Base-by-base conservation (phyloP, 2,329 filamentous ascomycete species). In the Pseudocercospora crystallina region DNA sequence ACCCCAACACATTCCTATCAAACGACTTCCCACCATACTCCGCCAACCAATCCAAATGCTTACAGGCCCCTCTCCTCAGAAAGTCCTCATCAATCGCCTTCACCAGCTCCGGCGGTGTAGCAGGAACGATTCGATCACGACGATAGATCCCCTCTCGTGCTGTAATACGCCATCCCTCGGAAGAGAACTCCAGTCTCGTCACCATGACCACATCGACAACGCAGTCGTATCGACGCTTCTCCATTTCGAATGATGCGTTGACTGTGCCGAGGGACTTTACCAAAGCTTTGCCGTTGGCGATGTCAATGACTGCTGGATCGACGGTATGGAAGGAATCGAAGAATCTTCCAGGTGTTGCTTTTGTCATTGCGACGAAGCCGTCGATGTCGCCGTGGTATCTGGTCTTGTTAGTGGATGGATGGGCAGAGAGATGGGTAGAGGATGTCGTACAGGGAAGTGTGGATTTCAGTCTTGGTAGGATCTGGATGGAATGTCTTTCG, bases 241-340 rank as follows among this genome's bases (percentile, higher is more conserved):
- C 14, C 11, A 40, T n/a, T 3, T 40, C 38, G 15, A 40, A 40
- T 3, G 38, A 40, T 3, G 38, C 38, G 11, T 40, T 40, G 13
- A 40, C 38, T 5, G 38, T 40, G 8, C 38, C 38, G 12, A 40
- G 38, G 2, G 38, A 40, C 13, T 26, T 40, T 3, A 26, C 17
- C 2, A 40, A 11, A 9, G 38, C 38, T 11, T 40, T 40, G 38
- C 38, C 38, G 15, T 40, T 40, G 13, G 20, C 11, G 15, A 40
- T 40, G 15, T 40, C 38, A 9, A 40, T 40, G 7, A 26, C 38
- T 5, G 38, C 38, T 20, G 38, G 15, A 26, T 17, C 13, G 8
- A 40, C 38, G 20, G 38, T 40, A 13, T 40, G 38, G 38, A 40
- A 40, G 5, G 38, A 40, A 26, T 40, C 38, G 38, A 40, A 40